Evolutionary conservation across 192 early-diverging fungal genomes (phyloP), one percentile per base, ranked within the genome.

Genomic region (Jimgerdemannia flammicorona): DNA sequence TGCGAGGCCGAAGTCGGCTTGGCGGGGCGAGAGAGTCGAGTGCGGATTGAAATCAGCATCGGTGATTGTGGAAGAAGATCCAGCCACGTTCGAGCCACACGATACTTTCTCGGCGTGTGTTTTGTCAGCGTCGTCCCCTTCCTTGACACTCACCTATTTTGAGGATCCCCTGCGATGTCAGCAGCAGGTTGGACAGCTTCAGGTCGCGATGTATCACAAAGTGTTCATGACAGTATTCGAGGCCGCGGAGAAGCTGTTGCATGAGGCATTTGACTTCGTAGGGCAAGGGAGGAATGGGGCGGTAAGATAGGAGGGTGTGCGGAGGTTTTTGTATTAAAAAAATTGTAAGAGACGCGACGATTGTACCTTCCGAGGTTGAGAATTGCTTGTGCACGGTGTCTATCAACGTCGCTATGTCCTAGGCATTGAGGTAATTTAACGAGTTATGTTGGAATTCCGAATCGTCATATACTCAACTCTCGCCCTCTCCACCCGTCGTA

Each of bases 1-100:
- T 3, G 95, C 93, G 20, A 96, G 83, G 0, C 94, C 93, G 88
- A 94, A 94, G 78, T 95, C 93, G 39, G 93, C 91, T 90, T 64
- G 1, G 64, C 14, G 64, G 19, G 19, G 14, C 14, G 14, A 18
- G 14, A 18, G 64, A 65, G 64, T 65, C 14, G 64, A 65, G 14
- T 18, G 14, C 64, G 14, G 14, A 14, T 65, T 65, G 64, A 1
- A 65, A 65, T 19, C 64, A 29, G 29, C 29, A 29, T 29, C 10
- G 19, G 3, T 64, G 18, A 39, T 3, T 44, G n/a, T 20, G 42
- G 29, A 41, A 54, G 66, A 77, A 54, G 66, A 77, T 67, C 14
- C 7, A 75, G 41, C 29, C 18, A 64, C 65, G 19, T 66, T n/a
- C 19, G n/a, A 1, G 19, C n/a, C 65, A 66, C n/a, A 29, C 29